These are phyloP conservation scores for Penicillium chermesinum DNA, from an alignment of 495 filamentous ascomycete genomes.

Conservation along the genomic window DNA sequence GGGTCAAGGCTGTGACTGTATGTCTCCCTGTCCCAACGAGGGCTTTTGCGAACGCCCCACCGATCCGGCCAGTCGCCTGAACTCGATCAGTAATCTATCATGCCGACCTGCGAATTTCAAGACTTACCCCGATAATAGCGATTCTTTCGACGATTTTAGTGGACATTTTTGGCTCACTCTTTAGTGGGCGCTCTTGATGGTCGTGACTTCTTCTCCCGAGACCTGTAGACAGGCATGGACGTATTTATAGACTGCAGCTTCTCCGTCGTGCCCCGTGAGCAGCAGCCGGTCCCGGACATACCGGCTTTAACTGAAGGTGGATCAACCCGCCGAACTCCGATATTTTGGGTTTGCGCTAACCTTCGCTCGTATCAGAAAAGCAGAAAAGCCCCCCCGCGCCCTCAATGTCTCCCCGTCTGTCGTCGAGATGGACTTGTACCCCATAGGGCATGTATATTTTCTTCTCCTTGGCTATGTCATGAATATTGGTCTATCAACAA, in stretches of 20 bases:
- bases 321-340: neutral
- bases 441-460: no score
- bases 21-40: slow-evolving; percentile 46
- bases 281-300: no score
- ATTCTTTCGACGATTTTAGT: slow-evolving; percentile 7
- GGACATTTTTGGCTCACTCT: slow-evolving; percentile 4
- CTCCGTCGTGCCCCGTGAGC: no score
- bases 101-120: neutral
- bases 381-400: no score
- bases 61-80: slow-evolving; percentile 55
- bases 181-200: no score
- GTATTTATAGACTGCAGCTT: no score
- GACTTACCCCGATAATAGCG: slow-evolving; percentile 16
- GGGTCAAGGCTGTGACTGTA: slow-evolving; percentile 50
- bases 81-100: neutral
- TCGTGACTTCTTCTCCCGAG: no score
- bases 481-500: no score
- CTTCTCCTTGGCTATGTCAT: no score
- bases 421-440: no score
- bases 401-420: no score
- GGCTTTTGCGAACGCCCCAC: slow-evolving; percentile 47
- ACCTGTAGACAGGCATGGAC: no score
- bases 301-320: neutral
- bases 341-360: neutral
- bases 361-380: neutral